phyloP scores from a whole-genome alignment of 176 grass and related monocot species.

The Calamus simplicifolius region DNA sequence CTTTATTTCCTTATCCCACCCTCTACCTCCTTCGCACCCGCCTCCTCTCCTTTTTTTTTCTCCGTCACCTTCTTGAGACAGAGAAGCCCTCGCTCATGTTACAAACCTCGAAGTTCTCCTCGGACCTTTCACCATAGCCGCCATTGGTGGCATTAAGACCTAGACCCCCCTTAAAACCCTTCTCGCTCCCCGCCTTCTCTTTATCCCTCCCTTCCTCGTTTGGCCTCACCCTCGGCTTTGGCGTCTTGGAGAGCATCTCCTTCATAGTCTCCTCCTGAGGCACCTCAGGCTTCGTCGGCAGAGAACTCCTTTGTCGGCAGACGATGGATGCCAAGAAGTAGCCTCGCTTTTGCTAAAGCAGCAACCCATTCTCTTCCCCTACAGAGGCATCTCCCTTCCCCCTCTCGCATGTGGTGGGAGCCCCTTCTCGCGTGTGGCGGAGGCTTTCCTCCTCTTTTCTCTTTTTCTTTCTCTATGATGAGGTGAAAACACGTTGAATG shows the following conservation, averaged over 20 bases:
- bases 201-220: conserved; percentile 12
- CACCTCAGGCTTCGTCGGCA: conserved; percentile 8
- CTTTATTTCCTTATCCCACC: conserved; percentile 3
- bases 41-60: neutral
- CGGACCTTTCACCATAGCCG: too few species aligned
- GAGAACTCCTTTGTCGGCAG: conserved; percentile 9
- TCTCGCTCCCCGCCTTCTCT: neutral
- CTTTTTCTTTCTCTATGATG: too few species aligned
- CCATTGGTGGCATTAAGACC: too few species aligned
- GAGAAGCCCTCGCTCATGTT: conserved; percentile 20
- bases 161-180: too few species aligned
- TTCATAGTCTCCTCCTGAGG: conserved; percentile 41
- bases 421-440: too few species aligned
- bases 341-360: conserved; percentile 61
- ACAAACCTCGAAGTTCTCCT: conserved; percentile 9
- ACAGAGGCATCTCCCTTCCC: too few species aligned
- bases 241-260: conserved; percentile 45
- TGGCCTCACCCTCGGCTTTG: conserved; percentile 8
- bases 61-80: conserved; percentile 6
- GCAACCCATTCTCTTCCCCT: conserved; percentile 27
- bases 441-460: too few species aligned
- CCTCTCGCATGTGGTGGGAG: too few species aligned
- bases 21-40: conserved; percentile 2
- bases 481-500: too few species aligned
- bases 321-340: neutral